Evolutionary conservation across 805 yeast species (phyloP).

Genomic region (Candida argentea): DNA sequence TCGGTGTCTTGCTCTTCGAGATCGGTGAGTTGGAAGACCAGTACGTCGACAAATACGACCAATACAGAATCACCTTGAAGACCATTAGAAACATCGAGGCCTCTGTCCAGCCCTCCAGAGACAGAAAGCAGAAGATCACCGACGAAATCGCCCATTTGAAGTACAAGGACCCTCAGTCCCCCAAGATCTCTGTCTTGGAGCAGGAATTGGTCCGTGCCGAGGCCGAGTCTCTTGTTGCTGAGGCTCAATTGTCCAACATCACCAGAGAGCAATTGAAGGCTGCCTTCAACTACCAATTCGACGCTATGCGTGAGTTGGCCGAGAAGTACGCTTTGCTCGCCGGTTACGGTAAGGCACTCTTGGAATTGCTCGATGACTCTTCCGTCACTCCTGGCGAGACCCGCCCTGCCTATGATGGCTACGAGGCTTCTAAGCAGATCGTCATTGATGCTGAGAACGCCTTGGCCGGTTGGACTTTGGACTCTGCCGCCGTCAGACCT

Average conservation of each 20-base stretch:
- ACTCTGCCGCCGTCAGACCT: conserved; percentile 74
- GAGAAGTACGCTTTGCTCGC: conserved; percentile 82
- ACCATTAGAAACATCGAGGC: conserved; percentile 77
- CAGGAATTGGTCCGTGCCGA: conserved; percentile 88
- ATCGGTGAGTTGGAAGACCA: conserved; percentile 82
- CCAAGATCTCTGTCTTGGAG: conserved; percentile 73
- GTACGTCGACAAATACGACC: conserved; percentile 78
- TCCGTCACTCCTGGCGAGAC: conserved; percentile 91
- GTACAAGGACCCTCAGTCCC: conserved; percentile 77
- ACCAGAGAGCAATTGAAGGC: conserved; percentile 82
- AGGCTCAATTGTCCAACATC: conserved; percentile 82
- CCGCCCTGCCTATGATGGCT: conserved; percentile 82
- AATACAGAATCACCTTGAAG: conserved; percentile 74
- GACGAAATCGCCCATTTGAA: conserved; percentile 77
- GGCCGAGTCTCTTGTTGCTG: conserved; percentile 86
- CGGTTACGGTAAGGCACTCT: conserved; percentile 79
- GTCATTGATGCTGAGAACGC: conserved; percentile 81
- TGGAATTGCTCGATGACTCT: conserved; percentile 74
- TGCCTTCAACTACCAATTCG: conserved; percentile 77
- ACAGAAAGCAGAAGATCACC: conserved; percentile 75
- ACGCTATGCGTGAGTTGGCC: conserved; percentile 75
- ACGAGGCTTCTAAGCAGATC: conserved; percentile 81
- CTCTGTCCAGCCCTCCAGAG: conserved; percentile 82
- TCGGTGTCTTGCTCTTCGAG: conserved; percentile 75
- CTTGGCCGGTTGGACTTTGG: conserved; percentile 76